Evolutionary conservation across 1,284 basidiomycete genomes (phyloP), one percentile per base, ranked within the genome.

Genomic region (Thelephora terrestris): DNA sequence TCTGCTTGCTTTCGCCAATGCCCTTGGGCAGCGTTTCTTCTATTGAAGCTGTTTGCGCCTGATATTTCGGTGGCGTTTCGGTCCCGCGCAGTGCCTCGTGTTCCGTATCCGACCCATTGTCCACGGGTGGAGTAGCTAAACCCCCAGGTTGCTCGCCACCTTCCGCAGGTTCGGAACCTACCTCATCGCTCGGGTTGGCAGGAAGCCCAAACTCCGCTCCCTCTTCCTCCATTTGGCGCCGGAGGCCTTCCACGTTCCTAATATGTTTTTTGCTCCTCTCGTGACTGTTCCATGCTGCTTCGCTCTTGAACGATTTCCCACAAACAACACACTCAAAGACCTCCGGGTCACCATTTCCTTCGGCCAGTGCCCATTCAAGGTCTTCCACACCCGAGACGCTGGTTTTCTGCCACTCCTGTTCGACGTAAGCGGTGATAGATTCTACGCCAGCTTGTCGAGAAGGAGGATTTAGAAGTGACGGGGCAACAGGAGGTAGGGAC

Each of bases 241-340:
- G 78, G 48, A 95, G 62, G 55, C 68, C 71, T 61, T 89, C 89
- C 16, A 95, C 81, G 52, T 91, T 88, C 64, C 88, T 91, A 63
- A 91, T 67, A 64, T 99, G 96, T 65, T 95, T 98, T 66, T 89
- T 90, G 66, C 93, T 97, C 56, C 92, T 74, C 64, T 99, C 96
- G 57, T 99, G 96, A 63, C 94, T 98, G 57, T 83, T 76, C 91
- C 94, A 99, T 16, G 92, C 89, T 0, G 91, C 90, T 61, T 97
- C 92, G 56, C 86, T 93, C 59, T 85, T 75, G 65, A 98, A 99
- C 1, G 75, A 75, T 70, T 97, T 98, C 47, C 80, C 75, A 61
- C 96, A 99, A 3, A 87, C 95, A n/a, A 98, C 85, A 59, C 96
- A 99, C 63, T 97, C 93, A 78, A 90, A 94, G 60, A 85, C 83